Evolutionary conservation across 495 filamentous ascomycete species (phyloP).

Genomic region (Daldinia childiae): DNA sequence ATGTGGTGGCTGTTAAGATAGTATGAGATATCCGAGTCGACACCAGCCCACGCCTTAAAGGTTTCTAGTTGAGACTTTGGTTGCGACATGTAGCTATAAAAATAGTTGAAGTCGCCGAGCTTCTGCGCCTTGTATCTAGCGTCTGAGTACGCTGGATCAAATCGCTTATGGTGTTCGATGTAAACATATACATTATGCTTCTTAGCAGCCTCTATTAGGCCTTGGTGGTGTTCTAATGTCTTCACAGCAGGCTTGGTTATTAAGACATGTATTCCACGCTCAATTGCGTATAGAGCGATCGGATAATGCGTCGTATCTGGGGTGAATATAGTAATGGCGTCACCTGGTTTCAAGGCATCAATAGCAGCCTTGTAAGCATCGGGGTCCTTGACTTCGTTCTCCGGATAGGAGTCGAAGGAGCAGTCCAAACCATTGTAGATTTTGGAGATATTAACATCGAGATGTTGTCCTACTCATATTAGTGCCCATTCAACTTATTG

Average conservation of each 20-base stretch:
- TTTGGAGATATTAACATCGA: conserved; percentile 85
- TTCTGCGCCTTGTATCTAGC: conserved; percentile 76
- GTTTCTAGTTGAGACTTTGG: conserved; percentile 93
- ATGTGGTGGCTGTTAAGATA: conserved; percentile 95
- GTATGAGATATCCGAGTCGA: conserved; percentile 91
- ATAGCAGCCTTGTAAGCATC: conserved; percentile 91
- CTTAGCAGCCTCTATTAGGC: conserved; percentile 74
- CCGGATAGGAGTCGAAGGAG: conserved; percentile 82
- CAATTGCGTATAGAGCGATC: conserved; percentile 93
- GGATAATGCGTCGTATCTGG: conserved; percentile 93
- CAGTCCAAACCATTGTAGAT: conserved; percentile 89
- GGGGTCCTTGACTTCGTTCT: conserved; percentile 73
- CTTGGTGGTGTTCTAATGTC: conserved; percentile 77
- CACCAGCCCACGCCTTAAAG: conserved; percentile 95
- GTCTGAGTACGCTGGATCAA: conserved; percentile 90
- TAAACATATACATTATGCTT: conserved; percentile 88
- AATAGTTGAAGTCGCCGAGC: conserved; percentile 96
- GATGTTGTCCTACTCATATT: conserved; percentile 72
- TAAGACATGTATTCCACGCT: conserved; percentile 85
- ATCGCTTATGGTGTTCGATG: conserved; percentile 96
- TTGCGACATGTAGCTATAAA: conserved; percentile 96
- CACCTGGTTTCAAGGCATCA: conserved; percentile 80
- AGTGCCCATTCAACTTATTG: conserved; percentile 18
- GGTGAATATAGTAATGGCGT: conserved; percentile 96
- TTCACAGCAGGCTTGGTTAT: conserved; percentile 97